Evolutionary conservation across 2,329 filamentous ascomycete genomes (phyloP).

Genomic region (Ampelomyces quisqualis): DNA sequence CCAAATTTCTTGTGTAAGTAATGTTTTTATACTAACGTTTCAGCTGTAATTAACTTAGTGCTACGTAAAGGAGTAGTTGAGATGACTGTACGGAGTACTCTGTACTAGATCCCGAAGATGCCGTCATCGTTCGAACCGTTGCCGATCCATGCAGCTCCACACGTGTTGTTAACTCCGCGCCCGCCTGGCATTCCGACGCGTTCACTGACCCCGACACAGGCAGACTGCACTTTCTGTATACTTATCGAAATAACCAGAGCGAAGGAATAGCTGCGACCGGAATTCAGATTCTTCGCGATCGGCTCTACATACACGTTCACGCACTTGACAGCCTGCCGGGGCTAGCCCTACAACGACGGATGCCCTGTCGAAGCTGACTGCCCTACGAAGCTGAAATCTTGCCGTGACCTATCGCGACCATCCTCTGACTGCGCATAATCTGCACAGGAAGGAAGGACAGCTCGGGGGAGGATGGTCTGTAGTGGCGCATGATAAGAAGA

Average conservation of each 20-base stretch:
- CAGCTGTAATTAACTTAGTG: too few species aligned
- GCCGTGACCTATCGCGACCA: neutral
- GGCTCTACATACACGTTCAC: neutral
- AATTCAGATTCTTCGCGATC: neutral
- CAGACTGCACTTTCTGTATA: neutral
- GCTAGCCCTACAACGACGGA: too few species aligned
- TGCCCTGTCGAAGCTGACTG: neutral
- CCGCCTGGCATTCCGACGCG: conserved; percentile 5
- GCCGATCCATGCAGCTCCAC: conserved; percentile 16
- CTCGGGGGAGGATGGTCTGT: conserved; percentile 17
- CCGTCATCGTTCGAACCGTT: conserved; percentile 20
- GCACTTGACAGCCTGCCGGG: too few species aligned
- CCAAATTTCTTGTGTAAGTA: too few species aligned
- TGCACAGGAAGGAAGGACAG: too few species aligned
- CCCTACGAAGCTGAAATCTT: neutral
- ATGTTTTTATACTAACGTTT: too few species aligned
- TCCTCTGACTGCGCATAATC: too few species aligned
- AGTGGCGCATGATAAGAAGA: conserved; percentile 15
- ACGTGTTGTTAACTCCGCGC: conserved; percentile 19
- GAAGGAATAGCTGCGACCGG: neutral
- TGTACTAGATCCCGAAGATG: conserved; percentile 15
- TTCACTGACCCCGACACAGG: conserved; percentile 1
- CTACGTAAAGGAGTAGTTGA: too few species aligned
- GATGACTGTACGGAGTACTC: neutral
- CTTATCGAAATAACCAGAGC: neutral